phyloP scores from a whole-genome alignment of 768 basidiomycete genomes.

The Scleroderma citrinum region DNA sequence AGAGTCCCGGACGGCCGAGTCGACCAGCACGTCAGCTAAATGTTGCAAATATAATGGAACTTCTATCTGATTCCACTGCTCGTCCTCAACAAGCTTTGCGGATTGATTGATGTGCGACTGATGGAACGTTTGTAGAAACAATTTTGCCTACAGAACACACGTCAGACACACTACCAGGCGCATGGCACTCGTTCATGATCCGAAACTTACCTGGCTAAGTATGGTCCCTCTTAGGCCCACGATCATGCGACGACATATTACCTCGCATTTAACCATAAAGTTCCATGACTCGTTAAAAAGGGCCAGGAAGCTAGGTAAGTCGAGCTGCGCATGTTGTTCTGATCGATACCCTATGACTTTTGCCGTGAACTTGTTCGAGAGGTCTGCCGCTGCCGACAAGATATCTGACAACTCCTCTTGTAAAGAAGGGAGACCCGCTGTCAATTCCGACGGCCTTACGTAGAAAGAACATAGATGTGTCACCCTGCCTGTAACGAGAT shows the following conservation, averaged over 20 bases:
- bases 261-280: slow-evolving; percentile 86
- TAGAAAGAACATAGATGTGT: slow-evolving; percentile 2
- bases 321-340: slow-evolving; percentile 72
- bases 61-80: slow-evolving; percentile 82
- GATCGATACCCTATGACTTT: slow-evolving; percentile 71
- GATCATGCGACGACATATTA: slow-evolving; percentile 84
- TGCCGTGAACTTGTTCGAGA: slow-evolving; percentile 77
- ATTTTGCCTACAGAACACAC: slow-evolving; percentile 56
- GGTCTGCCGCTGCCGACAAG: slow-evolving; percentile 73
- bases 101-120: slow-evolving; percentile 69
- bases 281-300: slow-evolving; percentile 85
- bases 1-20: slow-evolving; percentile 79
- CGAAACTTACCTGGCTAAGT: slow-evolving; percentile 61
- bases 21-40: slow-evolving; percentile 66
- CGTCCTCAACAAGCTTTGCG: slow-evolving; percentile 91
- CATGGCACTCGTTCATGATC: background rate
- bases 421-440: slow-evolving; percentile 38
- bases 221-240: slow-evolving; percentile 85
- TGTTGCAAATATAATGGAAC: slow-evolving; percentile 62
- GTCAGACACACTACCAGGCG: slow-evolving; percentile 2
- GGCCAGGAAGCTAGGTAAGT: slow-evolving; percentile 66
- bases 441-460: slow-evolving; percentile 33
- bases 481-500: background rate
- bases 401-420: slow-evolving; percentile 72
- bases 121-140: slow-evolving; percentile 84